Percentiles rank a stretch among this genome's conserved stretches.
Evolutionary conservation across 208 protist species (phyloP).

Genomic region (Trypanosoma avium): DNA sequence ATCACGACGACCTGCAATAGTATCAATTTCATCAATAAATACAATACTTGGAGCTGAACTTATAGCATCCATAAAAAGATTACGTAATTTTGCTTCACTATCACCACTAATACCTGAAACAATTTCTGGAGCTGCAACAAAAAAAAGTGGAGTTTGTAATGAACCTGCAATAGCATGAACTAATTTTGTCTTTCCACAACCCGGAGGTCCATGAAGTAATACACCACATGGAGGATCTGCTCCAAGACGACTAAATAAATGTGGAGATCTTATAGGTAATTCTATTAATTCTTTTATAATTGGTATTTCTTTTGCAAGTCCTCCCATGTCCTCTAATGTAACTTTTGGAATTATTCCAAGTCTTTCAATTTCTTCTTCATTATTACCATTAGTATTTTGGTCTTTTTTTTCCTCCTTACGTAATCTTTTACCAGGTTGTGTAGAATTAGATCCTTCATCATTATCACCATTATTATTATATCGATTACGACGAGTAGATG

Average conservation of each 20-base stretch:
- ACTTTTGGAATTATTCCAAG: constrained; percentile 84
- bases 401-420: constrained; percentile 9
- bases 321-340: constrained; percentile 91
- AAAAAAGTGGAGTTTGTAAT: constrained; percentile 93
- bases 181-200: constrained; percentile 96
- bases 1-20: constrained; percentile 93
- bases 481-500: constrained; percentile 26
- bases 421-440: constrained; percentile 5
- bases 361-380: constrained; percentile 27
- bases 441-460: background rate
- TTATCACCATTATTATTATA: background rate
- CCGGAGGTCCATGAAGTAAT: constrained; percentile 96
- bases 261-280: constrained; percentile 93
- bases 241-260: constrained; percentile 95
- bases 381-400: constrained; percentile 23
- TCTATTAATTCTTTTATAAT: constrained; percentile 96
- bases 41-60: constrained; percentile 96
- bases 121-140: constrained; percentile 95
- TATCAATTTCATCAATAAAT: constrained; percentile 99
- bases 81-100: constrained; percentile 96
- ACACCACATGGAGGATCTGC: constrained; percentile 95
- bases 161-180: constrained; percentile 95
- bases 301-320: constrained; percentile 86
- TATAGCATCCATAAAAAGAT: constrained; percentile 95
- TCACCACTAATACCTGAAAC: constrained; percentile 99